A percentile compares a stretch with the other conserved stretches of the same genome.
These are phyloP conservation scores for Penicillium thymicola DNA, from an alignment of 2,329 filamentous ascomycete species.

Conservation along the genomic window DNA sequence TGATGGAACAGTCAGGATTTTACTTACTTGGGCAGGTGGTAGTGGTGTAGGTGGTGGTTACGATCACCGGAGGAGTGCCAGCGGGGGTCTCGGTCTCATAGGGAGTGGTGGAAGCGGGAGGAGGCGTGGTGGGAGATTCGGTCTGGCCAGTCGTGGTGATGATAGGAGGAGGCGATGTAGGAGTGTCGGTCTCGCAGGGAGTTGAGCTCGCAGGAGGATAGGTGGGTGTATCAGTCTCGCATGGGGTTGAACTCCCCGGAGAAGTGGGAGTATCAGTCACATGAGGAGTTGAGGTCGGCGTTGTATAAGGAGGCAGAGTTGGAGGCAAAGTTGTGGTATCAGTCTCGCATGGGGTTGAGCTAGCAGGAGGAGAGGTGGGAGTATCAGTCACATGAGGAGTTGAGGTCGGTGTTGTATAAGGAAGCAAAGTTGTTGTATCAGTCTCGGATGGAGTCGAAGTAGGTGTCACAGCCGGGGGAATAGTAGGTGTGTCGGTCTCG, in stretches of 20 bases:
- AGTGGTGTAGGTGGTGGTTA: conserved; percentile 24
- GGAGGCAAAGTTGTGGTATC: background rate
- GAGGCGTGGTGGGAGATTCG: conserved; percentile 1
- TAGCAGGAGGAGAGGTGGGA: no score
- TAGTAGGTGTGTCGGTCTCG: conserved; percentile 4
- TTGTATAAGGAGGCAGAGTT: background rate
- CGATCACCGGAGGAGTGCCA: conserved; percentile 11
- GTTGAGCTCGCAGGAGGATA: no score
- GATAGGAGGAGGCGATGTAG: background rate
- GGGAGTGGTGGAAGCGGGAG: conserved; percentile 1
- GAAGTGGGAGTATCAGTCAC: background rate
- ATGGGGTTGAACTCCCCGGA: background rate
- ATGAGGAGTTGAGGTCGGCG: background rate
- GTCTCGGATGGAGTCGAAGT: background rate
- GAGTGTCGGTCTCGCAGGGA: conserved; percentile 4
- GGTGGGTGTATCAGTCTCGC: no score
- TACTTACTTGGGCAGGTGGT: conserved; percentile 31
- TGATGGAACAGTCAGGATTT: background rate
- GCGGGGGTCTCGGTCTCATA: conserved; percentile 3
- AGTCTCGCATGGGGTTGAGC: background rate
- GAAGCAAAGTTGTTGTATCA: no score
- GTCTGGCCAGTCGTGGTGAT: conserved; percentile 2
- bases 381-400: background rate
- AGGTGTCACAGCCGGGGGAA: background rate
- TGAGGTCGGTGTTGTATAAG: background rate